Base-by-base conservation (phyloP, 1,284 basidiomycete species). In the Trichosporon faecale region DNA sequence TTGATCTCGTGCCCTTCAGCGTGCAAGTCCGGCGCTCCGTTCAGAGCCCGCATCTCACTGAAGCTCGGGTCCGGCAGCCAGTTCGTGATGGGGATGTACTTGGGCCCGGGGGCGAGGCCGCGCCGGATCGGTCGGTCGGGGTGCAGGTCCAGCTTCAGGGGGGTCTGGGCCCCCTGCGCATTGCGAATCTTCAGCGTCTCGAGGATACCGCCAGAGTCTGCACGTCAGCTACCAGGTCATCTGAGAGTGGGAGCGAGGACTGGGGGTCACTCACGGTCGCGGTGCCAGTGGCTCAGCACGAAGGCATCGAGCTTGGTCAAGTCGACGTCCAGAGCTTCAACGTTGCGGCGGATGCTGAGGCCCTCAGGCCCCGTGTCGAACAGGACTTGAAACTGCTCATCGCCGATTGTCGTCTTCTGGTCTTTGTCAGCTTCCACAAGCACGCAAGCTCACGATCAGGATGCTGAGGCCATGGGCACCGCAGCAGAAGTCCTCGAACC, bases 331-430 rank as follows among this genome's bases (percentile, higher is more conserved):
- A 93, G 86, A 1, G 89, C 87, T 7, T 82, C 80, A 27, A 90
- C 81, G 79, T 93, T 94, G 66, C 91, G 88, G 31, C 88, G 86
- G 73, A 94, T 88, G 46, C 89, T 88, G 35, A 85, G 85, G 12
- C 88, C 87, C 77, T 94, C 92, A 7, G 92, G 91, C 0, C 91
- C 92, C 5, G 90, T 89, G 81, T 94, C 92, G 77, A 93, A 92
- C 37, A 93, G 86, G 9, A 89, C 89, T 21, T 86, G 83, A 72
- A 88, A 87, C 16, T 85, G 76, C 70, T 80, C 69, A 66, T 85
- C 82, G 6, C 84, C 88, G 29, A 85, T 79, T 8, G 76, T 80
- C 0, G 79, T 80, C 25, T 68, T 80, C 80, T 79, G n/a, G 69
- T 12, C 23, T 3, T 33, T 44, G 31, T 33, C 57, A 67, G 44